Evolutionary conservation across 306 rosid species (phyloP).

Genomic region (Pyrus pyrifolia): DNA sequence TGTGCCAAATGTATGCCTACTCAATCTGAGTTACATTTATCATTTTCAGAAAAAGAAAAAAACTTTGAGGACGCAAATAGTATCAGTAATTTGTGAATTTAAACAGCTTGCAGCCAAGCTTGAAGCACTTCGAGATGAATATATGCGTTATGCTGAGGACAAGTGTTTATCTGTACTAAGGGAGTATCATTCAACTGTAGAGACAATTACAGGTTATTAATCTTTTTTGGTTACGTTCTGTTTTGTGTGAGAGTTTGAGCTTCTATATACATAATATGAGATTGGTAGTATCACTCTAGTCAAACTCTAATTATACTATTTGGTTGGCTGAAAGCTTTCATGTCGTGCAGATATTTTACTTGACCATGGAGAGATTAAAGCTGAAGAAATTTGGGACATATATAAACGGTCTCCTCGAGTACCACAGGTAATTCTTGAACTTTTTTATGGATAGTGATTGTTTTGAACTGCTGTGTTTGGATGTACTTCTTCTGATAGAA

Average conservation of each 20-base stretch:
- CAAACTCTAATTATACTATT: constrained; percentile 3
- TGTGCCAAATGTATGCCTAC: constrained; percentile 74
- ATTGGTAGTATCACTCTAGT: background rate
- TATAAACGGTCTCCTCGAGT: constrained; percentile 55
- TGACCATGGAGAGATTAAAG: constrained; percentile 66
- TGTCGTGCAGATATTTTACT: constrained; percentile 78
- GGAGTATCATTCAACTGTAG: constrained; percentile 75
- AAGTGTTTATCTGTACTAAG: constrained; percentile 63
- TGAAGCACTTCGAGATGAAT: constrained; percentile 91
- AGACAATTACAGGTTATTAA: constrained; percentile 82
- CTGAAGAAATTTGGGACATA: constrained; percentile 81
- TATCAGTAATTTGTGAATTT: constrained; percentile 4
- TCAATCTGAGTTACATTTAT: constrained; percentile 14
- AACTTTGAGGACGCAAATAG: background rate
- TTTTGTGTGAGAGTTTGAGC: background rate
- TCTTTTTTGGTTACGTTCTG: constrained; percentile 6
- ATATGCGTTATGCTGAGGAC: constrained; percentile 81
- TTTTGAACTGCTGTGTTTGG: background rate
- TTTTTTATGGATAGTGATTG: constrained; percentile 1
- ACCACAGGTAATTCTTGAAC: constrained; percentile 57
- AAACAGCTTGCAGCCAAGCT: constrained; percentile 86
- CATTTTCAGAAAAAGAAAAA: background rate
- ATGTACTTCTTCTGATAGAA: background rate
- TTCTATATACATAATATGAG: background rate
- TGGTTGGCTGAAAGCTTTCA: constrained; percentile 2